A percentile compares a stretch with the other conserved stretches of the same genome.
Conservation (phyloP, 2,329 filamentous ascomycete species). For the Penicillium thymicola region DNA sequence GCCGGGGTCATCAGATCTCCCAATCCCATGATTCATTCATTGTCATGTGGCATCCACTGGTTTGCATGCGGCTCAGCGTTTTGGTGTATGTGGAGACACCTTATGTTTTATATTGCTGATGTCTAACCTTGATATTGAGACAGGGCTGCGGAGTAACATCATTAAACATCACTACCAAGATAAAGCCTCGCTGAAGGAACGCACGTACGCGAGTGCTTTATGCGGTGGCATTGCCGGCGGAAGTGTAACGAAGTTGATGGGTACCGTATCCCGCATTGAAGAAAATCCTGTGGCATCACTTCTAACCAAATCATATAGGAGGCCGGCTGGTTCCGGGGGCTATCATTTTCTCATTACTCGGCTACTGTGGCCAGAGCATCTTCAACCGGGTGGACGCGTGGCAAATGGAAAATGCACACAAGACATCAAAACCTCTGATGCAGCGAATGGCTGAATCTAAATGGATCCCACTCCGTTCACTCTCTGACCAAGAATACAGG, state of each 20-base stretch:
- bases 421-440: slow-evolving; percentile 42
- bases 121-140: slow-evolving; percentile 4
- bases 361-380: slow-evolving; percentile 54
- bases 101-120: neutral
- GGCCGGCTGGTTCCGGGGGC: slow-evolving; percentile 58
- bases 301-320: slow-evolving; percentile 40
- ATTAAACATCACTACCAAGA: slow-evolving; percentile 50
- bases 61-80: slow-evolving; percentile 73
- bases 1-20: slow-evolving; percentile 68
- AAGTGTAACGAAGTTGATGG: slow-evolving; percentile 53
- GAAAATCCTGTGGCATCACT: neutral
- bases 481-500: slow-evolving; percentile 71
- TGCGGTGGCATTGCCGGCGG: slow-evolving; percentile 67
- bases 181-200: slow-evolving; percentile 56
- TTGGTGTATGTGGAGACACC: slow-evolving; percentile 59
- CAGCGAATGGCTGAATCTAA: slow-evolving; percentile 57
- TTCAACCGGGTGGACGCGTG: slow-evolving; percentile 53
- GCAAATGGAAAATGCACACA: slow-evolving; percentile 39
- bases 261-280: slow-evolving; percentile 33
- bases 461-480: slow-evolving; percentile 67
- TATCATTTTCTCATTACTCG: slow-evolving; percentile 58
- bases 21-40: slow-evolving; percentile 65
- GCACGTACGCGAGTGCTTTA: slow-evolving; percentile 63
- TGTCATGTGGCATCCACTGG: slow-evolving; percentile 74
- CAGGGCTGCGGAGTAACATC: slow-evolving; percentile 43